phyloP scores from a whole-genome alignment of 2,329 filamentous ascomycete genomes.

The Cercospora canescens region DNA sequence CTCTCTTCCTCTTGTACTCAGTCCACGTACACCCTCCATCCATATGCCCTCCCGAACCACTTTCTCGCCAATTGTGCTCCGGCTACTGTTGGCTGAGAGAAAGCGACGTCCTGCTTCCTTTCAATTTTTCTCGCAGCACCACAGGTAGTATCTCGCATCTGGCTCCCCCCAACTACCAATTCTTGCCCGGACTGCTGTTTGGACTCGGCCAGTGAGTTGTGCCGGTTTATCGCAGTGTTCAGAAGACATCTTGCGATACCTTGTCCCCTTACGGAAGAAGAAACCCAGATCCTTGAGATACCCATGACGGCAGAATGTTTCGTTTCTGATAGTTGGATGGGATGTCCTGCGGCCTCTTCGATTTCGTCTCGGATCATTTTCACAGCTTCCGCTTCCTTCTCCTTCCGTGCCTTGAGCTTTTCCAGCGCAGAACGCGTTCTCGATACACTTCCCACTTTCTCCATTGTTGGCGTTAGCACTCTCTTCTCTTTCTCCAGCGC shows the following conservation, averaged over 20 bases:
- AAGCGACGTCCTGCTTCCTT: slow-evolving; percentile 57
- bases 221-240: slow-evolving; percentile 39
- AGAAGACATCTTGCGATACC: slow-evolving; percentile 60
- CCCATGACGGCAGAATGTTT: slow-evolving; percentile 53
- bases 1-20: slow-evolving; percentile 36
- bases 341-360: slow-evolving; percentile 17
- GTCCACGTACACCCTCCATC: slow-evolving; percentile 64
- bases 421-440: slow-evolving; percentile 17
- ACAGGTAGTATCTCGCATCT: neutral
- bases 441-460: slow-evolving; percentile 22
- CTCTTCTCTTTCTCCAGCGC: neutral
- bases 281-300: slow-evolving; percentile 67
- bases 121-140: slow-evolving; percentile 50
- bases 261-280: slow-evolving; percentile 54
- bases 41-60: slow-evolving; percentile 57
- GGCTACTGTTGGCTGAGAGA: slow-evolving; percentile 66
- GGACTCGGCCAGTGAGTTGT: slow-evolving; percentile 15
- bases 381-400: slow-evolving; percentile 18
- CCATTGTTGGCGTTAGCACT: slow-evolving; percentile 10
- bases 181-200: neutral
- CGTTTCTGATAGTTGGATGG: slow-evolving; percentile 25
- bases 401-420: slow-evolving; percentile 28
- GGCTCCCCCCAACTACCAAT: neutral
- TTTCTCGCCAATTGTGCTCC: slow-evolving; percentile 58
- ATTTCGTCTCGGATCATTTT: slow-evolving; percentile 11